Base-by-base conservation (phyloP, 2,329 filamentous ascomycete genomes). In the Chaetomium sp. region DNA sequence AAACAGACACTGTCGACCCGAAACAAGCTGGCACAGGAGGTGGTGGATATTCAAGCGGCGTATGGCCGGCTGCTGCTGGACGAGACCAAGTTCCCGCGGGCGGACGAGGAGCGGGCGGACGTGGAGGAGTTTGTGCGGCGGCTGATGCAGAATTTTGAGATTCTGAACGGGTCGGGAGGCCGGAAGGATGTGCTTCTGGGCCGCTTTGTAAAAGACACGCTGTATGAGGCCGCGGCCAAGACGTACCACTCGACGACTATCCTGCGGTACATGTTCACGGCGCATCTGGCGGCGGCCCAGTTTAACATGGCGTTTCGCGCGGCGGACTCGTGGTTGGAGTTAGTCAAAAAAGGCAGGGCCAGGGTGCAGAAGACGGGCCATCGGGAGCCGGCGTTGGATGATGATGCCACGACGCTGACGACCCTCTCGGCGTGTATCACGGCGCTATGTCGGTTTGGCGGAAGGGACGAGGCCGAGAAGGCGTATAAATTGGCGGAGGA, bases 211-310 rank as follows among this genome's bases (percentile, higher is more conserved):
- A 27, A 27, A 27, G 91, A 94, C 70, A 88, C 91, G 34, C 78
- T 99, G 6, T 99, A 97, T 70, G 87, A 87, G 41, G 89, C 91
- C 27, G 89, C 92, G 6, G 90, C 88, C 8, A 96, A 94, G 70
- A 96, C 91, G 0, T 99, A 94, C 67, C 94, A 99, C 71, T 99
- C 94, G 1, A 95, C 92, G 1, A 77, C 90, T 8, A 88, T 97
- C 59, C 75, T 99, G 35, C 81, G 92, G 56, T 83, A 91, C 65
- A 78, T 99, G 0, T 97, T 97, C 68, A 86, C 84, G 9, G 87
- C 96, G 1, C 94, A 99, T 69, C 78, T 92, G 14, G 82, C 90
- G 2, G 77, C 96, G 14, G 90, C 91, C 7, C 92, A 99, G 64
- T 97, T 96, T 62, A 89, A 96, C 54, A 76, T 97, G 49, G 91